Evolutionary conservation across 352 stramenopile species (phyloP), one percentile per base, ranked within the genome.

Genomic region (Phytophthora pistaciae): DNA sequence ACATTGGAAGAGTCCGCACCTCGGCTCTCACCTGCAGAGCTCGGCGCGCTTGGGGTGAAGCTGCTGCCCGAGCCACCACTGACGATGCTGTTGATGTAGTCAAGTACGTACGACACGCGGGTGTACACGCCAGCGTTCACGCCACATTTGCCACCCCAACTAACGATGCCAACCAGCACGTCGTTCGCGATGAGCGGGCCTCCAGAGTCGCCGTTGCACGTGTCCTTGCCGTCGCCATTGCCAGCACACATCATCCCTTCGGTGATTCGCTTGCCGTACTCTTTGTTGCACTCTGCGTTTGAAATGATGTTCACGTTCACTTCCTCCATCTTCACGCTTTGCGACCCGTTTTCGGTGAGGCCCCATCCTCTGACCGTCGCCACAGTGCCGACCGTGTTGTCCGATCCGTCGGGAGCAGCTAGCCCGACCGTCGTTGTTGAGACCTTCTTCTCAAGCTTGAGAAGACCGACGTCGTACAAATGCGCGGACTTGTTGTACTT

Each of bases 131-230:
- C 85, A 0, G 85, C 63, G 8, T 77, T 80, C 20, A 77, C 70
- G 23, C 83, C 85, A 60, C 85, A 91, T 3, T 73, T 77, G 53
- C 79, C 82, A 20, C 82, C 83, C 85, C 83, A 93, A 72, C 82
- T 91, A 11, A 93, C 85, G n/a, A 93, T 60, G 9, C 85, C 85
- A 23, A 93, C 57, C 16, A 91, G 69, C 56, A 77, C 80, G 56
- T 87, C 63, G 61, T 79, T 85, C 1, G 71, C 72, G 27, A 90
- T 84, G 9, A 93, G 73, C 14, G 85, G 80, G 9, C 85, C 83
- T 11, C 84, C 85, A 16, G 85, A 93, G 70, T 93, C 85, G 55
- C 85, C 83, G 63, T 91, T 88, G 82, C 83, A 93, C 27, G 78
- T 78, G 60, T 87, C 82, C 65, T 89, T 81, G 36, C 75, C 77